Evolutionary conservation across 139 green algal species (phyloP).

Genomic region (Eudorina sp.): DNA sequence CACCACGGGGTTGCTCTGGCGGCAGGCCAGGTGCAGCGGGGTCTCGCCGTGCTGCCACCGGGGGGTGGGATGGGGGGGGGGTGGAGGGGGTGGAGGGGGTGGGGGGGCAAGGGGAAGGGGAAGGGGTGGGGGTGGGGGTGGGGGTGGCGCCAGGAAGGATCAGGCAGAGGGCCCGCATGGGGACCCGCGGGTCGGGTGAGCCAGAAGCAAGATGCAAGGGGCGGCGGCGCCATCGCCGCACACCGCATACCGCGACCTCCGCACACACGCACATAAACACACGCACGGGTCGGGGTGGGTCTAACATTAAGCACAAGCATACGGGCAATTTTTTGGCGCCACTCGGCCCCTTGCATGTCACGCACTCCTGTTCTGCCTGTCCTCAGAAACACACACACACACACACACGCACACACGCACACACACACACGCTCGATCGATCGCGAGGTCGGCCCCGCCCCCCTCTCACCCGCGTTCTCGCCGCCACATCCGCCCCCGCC

Average conservation of each 20-base stretch:
- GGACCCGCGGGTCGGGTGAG: no score
- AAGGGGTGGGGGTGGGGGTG: not conserved
- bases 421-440: not conserved
- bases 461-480: not conserved
- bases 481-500: slow-evolving; percentile 2
- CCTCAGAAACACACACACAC: not conserved
- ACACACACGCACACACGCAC: not conserved
- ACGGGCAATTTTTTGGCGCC: no score
- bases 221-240: no score
- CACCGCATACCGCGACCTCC: no score
- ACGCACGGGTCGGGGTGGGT: no score
- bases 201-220: no score
- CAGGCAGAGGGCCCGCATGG: not conserved
- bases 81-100: not conserved
- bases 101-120: not conserved
- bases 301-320: no score
- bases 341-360: no score
- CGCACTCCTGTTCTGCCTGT: no score
- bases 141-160: not conserved
- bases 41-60: slow-evolving; percentile 13
- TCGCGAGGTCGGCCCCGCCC: not conserved
- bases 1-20: slow-evolving; percentile 2
- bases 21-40: slow-evolving; percentile 4
- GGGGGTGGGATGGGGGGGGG: not conserved
- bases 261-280: no score